Conservation (phyloP, 2,329 filamentous ascomycete genomes). For the Cryphonectria parasitica region DNA sequence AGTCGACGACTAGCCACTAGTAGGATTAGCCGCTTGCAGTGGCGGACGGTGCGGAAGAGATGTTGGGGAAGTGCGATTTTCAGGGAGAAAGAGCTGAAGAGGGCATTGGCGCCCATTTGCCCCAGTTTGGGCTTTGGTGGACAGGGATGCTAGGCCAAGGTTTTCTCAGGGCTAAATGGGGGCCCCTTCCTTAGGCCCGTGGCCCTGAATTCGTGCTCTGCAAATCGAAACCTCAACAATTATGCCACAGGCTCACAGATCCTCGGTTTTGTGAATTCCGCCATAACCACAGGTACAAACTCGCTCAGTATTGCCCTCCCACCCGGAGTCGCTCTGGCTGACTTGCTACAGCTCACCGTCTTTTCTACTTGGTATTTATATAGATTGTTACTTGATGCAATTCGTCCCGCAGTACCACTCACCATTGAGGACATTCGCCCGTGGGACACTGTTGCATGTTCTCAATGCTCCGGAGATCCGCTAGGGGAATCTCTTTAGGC, state of each 20-base stretch:
- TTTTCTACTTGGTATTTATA: too few relatives aligned
- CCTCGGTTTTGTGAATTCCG: neutral
- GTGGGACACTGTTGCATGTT: neutral
- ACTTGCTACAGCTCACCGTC: neutral
- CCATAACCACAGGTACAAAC: neutral
- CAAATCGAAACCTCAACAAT: conserved; percentile 27
- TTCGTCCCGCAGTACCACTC: neutral
- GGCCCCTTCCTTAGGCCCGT: neutral
- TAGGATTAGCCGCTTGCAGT: neutral
- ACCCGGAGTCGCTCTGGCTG: neutral
- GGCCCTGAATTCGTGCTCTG: neutral
- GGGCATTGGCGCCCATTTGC: neutral
- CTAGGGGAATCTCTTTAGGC: neutral
- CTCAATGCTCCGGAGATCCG: neutral
- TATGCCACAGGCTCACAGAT: conserved; percentile 9
- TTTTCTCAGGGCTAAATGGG: neutral
- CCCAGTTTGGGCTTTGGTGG: neutral
- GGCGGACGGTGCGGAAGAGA: conserved; percentile 40
- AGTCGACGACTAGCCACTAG: neutral
- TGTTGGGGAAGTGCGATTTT: conserved; percentile 48
- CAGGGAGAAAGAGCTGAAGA: conserved; percentile 24
- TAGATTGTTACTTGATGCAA: too few relatives aligned
- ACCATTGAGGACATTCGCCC: neutral
- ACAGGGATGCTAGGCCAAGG: neutral
- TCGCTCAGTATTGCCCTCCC: neutral